Evolutionary conservation across 805 yeast genomes (phyloP).

Genomic region (Kodamaea nitidulidarum): DNA sequence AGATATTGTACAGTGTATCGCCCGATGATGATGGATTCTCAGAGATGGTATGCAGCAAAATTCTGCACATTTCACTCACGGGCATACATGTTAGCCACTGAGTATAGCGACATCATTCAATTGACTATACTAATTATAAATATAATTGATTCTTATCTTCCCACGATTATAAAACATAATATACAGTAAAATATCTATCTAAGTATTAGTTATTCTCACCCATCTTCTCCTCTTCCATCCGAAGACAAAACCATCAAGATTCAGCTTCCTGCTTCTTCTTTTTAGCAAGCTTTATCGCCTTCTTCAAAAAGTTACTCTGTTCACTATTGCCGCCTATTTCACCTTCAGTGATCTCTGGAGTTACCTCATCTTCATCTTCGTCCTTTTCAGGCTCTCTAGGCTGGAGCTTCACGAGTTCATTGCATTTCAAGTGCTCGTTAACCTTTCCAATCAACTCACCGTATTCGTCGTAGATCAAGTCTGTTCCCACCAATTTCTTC

Average conservation of each 20-base stretch:
- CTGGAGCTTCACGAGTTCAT: constrained; percentile 22
- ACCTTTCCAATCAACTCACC: constrained; percentile 40
- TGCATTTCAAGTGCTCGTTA: constrained; percentile 34
- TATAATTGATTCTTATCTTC: neutral
- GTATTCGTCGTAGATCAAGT: constrained; percentile 39
- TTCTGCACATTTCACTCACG: no score
- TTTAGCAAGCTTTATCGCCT: constrained; percentile 13
- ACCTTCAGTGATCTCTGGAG: constrained; percentile 13
- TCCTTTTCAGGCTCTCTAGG: constrained; percentile 13
- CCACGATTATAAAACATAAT: no score
- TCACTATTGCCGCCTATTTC: constrained; percentile 5
- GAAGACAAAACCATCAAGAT: neutral
- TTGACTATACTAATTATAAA: no score
- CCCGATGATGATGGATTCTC: no score
- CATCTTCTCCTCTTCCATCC: neutral
- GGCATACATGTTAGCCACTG: no score
- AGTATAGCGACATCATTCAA: no score
- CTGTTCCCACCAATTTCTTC: constrained; percentile 79
- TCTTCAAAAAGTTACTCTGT: constrained; percentile 12
- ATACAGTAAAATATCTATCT: no score
- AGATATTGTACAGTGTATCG: no score
- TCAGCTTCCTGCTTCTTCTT: constrained; percentile 5
- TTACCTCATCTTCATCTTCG: constrained; percentile 17
- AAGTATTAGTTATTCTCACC: neutral
- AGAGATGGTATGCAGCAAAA: no score